These are phyloP conservation scores for Sporisorium reilianum DNA, from an alignment of 1,284 basidiomycete genomes.

Conservation along the genomic window DNA sequence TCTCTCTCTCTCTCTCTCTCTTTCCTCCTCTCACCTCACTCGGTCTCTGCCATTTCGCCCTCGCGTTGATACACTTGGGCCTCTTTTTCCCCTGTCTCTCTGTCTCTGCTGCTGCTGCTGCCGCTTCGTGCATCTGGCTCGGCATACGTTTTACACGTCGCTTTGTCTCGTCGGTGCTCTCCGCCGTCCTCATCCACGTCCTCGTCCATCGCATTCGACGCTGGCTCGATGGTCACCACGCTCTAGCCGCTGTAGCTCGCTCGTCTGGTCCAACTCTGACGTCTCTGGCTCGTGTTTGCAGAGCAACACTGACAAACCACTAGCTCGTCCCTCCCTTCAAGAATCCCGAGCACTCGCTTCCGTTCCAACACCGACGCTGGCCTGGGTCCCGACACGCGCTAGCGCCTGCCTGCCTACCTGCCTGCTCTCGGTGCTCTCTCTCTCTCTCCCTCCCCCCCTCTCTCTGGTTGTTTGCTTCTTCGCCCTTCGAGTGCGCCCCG, in stretches of 20 bases:
- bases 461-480: no score
- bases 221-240: background rate
- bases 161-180: background rate
- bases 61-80: conserved; percentile 4
- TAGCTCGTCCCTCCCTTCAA: no score
- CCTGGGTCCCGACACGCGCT: background rate
- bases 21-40: background rate
- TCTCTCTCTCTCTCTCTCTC: background rate
- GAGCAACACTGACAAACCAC: background rate
- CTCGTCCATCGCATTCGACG: background rate
- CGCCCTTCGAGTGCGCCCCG: conserved; percentile 1
- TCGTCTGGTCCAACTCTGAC: background rate
- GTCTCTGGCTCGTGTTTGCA: background rate
- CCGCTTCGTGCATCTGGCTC: conserved; percentile 2
- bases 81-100: background rate
- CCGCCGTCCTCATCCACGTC: background rate
- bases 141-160: background rate
- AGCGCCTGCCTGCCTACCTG: no score
- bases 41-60: background rate
- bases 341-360: background rate
- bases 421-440: no score
- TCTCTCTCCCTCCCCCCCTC: background rate
- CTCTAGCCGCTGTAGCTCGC: background rate
- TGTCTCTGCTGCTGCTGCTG: background rate
- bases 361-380: background rate